phyloP scores from a whole-genome alignment of 2,329 filamentous ascomycete genomes.

The Chrysoporthe austroafricana region DNA sequence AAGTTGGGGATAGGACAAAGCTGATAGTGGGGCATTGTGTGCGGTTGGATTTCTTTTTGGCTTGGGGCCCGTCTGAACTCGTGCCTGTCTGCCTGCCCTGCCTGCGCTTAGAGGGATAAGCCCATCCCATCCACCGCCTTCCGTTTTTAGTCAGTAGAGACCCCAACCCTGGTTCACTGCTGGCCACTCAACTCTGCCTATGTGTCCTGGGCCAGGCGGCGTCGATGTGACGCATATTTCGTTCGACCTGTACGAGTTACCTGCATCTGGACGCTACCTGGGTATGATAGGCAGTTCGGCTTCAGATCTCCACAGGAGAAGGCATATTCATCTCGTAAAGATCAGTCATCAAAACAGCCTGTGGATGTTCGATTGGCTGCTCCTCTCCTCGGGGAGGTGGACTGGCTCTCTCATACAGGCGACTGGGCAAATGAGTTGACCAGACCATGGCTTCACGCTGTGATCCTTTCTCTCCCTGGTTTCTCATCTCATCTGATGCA shows the following conservation, averaged over 20 bases:
- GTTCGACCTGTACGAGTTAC: not conserved
- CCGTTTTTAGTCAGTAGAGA: not conserved
- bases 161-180: not conserved
- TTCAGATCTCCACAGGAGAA: not conserved
- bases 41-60: constrained; percentile 19
- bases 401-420: not conserved
- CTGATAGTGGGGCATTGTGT: constrained; percentile 21
- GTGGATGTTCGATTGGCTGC: not conserved
- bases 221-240: not conserved
- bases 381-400: not conserved
- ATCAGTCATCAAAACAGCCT: constrained; percentile 11
- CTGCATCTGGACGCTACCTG: not conserved
- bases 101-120: not conserved
- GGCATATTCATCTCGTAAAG: constrained; percentile 10
- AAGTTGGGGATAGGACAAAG: constrained; percentile 22
- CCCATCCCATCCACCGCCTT: not conserved
- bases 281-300: not conserved
- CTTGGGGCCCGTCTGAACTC: not conserved
- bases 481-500: not conserved
- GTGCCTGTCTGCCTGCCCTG: not conserved
- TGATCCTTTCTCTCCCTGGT: not conserved
- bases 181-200: no score
- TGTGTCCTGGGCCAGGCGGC: not conserved
- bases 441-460: not conserved
- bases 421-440: not conserved